Evolutionary conservation across 2,329 filamentous ascomycete genomes (phyloP), one percentile per base, ranked within the genome.

Genomic region (Neonectria ditissima): DNA sequence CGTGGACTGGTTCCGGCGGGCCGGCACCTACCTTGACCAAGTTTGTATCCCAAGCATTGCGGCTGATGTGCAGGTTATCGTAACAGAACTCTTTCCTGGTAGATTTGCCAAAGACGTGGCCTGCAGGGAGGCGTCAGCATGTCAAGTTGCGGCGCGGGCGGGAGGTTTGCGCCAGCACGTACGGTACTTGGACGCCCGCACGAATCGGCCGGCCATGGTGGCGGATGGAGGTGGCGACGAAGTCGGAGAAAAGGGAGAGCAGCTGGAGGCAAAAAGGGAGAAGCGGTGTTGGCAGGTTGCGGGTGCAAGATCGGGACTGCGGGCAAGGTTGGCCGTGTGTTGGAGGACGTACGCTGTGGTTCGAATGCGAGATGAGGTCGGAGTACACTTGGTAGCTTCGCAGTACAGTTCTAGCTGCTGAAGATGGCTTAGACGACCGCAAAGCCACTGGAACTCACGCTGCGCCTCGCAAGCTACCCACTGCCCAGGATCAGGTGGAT

Each of bases 1-100:
- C 20, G 64, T 37, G 48, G 34, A 43, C 68, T 20, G 45, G 59
- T 58, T 62, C 66, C 55, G 58, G 63, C 57, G 48, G 54, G 65
- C 57, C 58, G 45, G 56, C 45, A 70, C 86, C 79, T 80, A 97
- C 94, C 91, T 98, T 98, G 83, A 98, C 88, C 77, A 99, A 84
- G 83, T 99, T 99, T 76, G 94, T 97, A 81, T 99, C 96, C 96
- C 96, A 99, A 59, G 96, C 96, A 89, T 99, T 99, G 81, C 92
- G 93, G 77, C 94, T 97, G 81, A 99, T 93, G 79, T 93, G 93
- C 73, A 99, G 85, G 81, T 98, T 98, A 81, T 99, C 96, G 83
- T 98, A 99, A 86, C 94, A 97, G 87, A 93, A 92, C 80, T 99
- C 96, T 88, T 97, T 97, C 82, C 93, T 91, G 71, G 94, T 97